phyloP scores from a whole-genome alignment of 805 yeast genomes.

The Ogataea minuta region DNA sequence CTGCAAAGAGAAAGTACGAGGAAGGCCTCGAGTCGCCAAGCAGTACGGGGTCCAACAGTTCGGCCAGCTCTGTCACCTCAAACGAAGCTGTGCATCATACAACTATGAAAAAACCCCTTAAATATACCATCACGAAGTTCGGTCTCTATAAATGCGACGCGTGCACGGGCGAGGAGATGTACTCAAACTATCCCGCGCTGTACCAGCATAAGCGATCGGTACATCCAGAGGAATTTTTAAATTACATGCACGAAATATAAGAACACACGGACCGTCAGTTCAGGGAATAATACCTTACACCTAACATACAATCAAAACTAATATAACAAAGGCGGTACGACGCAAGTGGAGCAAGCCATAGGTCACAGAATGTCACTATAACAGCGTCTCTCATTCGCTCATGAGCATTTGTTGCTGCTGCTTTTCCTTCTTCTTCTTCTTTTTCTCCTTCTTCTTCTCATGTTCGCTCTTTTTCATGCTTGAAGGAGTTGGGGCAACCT shows the following conservation, averaged over 20 bases:
- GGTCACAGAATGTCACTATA: not conserved
- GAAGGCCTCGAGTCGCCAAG: constrained; percentile 9
- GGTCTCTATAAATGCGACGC: constrained; percentile 24
- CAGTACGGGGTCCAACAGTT: not conserved
- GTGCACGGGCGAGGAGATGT: constrained; percentile 14
- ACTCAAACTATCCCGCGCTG: constrained; percentile 21
- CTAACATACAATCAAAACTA: constrained; percentile 10
- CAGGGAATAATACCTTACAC: too few species aligned
- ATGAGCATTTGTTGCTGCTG: constrained; percentile 10
- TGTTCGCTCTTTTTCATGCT: constrained; percentile 27
- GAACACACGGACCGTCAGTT: not conserved
- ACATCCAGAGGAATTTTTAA: constrained; percentile 22
- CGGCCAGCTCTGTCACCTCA: constrained; percentile 1
- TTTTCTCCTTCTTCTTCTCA: constrained; percentile 49
- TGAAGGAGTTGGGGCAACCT: constrained; percentile 23
- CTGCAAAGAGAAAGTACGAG: constrained; percentile 7
- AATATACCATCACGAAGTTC: constrained; percentile 20
- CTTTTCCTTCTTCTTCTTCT: constrained; percentile 49
- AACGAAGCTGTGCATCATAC: constrained; percentile 2
- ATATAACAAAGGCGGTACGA: constrained; percentile 15
- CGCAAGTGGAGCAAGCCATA: not conserved
- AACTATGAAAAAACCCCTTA: constrained; percentile 8
- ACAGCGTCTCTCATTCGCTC: constrained; percentile 2
- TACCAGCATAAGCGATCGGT: constrained; percentile 21
- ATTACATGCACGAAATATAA: not conserved